Conservation (phyloP, 805 yeast genomes). For the Cyberlindnera mycetangii region DNA sequence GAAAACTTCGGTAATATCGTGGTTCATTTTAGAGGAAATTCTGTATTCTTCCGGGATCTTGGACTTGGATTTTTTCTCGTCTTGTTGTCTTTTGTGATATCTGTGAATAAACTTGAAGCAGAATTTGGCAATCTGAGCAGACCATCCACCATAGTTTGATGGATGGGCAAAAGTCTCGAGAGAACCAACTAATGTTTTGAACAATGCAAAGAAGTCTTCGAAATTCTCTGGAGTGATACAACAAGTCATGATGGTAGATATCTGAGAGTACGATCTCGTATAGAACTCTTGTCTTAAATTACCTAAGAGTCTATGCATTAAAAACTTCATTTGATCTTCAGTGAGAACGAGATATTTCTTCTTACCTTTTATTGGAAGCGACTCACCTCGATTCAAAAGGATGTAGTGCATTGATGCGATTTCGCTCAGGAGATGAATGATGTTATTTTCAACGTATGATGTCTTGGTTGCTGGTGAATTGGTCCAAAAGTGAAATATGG, state of each 20-base stretch:
- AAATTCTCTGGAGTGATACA: slow-evolving; percentile 54
- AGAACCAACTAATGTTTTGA: slow-evolving; percentile 60
- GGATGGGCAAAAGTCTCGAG: slow-evolving; percentile 86
- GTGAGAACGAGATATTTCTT: slow-evolving; percentile 61
- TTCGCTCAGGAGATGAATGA: slow-evolving; percentile 63
- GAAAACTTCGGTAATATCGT: slow-evolving; percentile 40
- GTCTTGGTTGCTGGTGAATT: slow-evolving; percentile 42
- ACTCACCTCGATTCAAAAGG: slow-evolving; percentile 30
- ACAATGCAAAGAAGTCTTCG: slow-evolving; percentile 44
- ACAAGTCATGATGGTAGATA: slow-evolving; percentile 54
- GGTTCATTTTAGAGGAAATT: slow-evolving; percentile 34
- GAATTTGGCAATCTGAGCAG: slow-evolving; percentile 62
- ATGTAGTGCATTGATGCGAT: slow-evolving; percentile 48
- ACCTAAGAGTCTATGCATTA: slow-evolving; percentile 53
- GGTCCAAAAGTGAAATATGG: slow-evolving; percentile 73
- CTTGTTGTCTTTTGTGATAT: slow-evolving; percentile 54
- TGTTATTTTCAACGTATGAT: slow-evolving; percentile 53
- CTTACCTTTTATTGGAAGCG: slow-evolving; percentile 36
- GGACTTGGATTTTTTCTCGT: slow-evolving; percentile 41
- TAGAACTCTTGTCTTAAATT: slow-evolving; percentile 36
- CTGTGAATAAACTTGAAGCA: slow-evolving; percentile 56
- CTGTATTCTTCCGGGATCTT: slow-evolving; percentile 28
- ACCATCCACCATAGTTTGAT: slow-evolving; percentile 90
- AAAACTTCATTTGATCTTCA: slow-evolving; percentile 54
- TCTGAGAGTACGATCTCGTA: slow-evolving; percentile 35